Conservation (phyloP, 2,329 filamentous ascomycete species). For the Diaporthe nobilis region DNA sequence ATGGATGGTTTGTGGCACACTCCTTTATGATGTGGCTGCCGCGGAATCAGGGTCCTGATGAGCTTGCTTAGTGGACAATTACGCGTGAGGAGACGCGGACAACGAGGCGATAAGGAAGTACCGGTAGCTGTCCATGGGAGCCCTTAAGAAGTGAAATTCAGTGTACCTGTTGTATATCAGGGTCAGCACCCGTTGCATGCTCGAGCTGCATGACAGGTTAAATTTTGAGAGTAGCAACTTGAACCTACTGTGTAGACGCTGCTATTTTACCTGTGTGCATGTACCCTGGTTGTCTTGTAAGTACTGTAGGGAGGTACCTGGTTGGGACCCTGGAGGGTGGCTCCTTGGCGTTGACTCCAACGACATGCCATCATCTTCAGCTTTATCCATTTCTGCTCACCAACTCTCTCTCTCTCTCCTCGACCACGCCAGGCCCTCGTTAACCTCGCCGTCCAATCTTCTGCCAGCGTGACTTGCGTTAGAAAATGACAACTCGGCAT, state of each 20-base stretch:
- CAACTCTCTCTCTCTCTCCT: conserved; percentile 8
- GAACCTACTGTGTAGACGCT: background rate
- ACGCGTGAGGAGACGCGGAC: background rate
- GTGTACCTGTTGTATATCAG: background rate
- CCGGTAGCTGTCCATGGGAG: background rate
- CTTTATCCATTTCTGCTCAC: conserved; percentile 3
- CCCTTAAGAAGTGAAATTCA: background rate
- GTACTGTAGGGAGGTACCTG: background rate
- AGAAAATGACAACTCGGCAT: conserved; percentile 9
- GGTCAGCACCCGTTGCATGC: background rate
- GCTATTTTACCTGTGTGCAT: background rate
- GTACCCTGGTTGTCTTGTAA: background rate
- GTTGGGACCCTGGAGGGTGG: background rate
- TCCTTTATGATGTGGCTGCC: background rate
- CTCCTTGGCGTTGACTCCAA: conserved; percentile 22
- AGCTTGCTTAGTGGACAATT: background rate
- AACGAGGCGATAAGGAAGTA: background rate
- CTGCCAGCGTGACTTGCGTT: background rate
- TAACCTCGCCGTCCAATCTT: background rate
- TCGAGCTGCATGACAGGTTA: background rate
- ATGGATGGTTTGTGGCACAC: background rate
- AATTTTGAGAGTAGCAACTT: background rate
- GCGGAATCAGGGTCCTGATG: background rate
- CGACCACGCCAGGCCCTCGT: background rate
- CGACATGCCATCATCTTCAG: conserved; percentile 22